Base-by-base conservation (phyloP, 1,284 basidiomycete species). In the Xanthoconium separans region DNA sequence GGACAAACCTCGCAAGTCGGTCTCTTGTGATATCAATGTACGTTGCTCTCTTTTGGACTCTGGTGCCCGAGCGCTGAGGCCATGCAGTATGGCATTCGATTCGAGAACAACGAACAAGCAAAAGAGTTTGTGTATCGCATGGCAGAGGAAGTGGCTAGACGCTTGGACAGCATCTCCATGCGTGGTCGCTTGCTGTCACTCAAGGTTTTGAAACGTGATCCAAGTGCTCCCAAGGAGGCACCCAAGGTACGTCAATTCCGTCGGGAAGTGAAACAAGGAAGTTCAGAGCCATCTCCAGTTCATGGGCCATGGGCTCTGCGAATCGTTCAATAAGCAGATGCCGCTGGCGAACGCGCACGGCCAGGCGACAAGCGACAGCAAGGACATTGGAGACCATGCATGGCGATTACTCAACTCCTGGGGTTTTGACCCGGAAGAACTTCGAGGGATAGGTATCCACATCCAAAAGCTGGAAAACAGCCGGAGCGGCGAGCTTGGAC, bases 371-470 rank as follows among this genome's bases (percentile, higher is more conserved):
- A 87, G 85, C 65, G 87, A 96, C 59, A 74, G 80, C 2, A 77
- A 73, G 40, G 70, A 85, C 43, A 89, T 99, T 46, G 89, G 84
- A 0, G 79, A 84, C n/a, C 85, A 89, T 52, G 89, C 91, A 1
- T 90, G 90, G 82, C 79, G 81, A 56, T 71, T 98, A 12, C 77
- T 97, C 11, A 77, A 82, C 54, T 78, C 82, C 2, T 85, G 95
- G 69, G 76, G 78, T 40, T 87, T 95, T 42, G 89, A 94, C 58
- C 84, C 94, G 0, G 81, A 79, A 57, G 96, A 99, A 61, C 75
- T 99, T 16, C 82, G 97, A n/a, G 96, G 96, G 0, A 83, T 99
- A 50, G 93, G 92, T 0, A 89, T 99, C 24, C 93, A 94, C 65
- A 83, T 98, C n/a, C 87, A 90, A 64, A 97, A 95, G 69, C 78